Percentiles rank a stretch among this genome's conserved stretches.
phyloP scores from a whole-genome alignment of 2,329 filamentous ascomycete species.

The Colletotrichum paranaense region DNA sequence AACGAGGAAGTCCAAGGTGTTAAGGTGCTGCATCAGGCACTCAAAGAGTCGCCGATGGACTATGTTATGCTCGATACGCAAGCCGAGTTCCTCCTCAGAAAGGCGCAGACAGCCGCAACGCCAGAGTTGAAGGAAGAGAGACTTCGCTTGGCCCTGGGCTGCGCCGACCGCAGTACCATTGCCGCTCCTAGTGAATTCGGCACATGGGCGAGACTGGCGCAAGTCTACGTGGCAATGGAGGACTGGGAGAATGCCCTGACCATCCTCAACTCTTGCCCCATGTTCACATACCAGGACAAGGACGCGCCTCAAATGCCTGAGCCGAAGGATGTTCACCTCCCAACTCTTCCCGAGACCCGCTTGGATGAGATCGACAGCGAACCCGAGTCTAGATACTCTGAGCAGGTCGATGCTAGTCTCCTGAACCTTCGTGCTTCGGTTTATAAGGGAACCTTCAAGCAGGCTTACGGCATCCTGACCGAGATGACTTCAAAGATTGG shows the following conservation, averaged over 20 bases:
- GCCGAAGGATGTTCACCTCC: constrained; percentile 86
- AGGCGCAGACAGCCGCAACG: constrained; percentile 70
- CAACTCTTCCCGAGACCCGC: constrained; percentile 87
- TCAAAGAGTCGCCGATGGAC: constrained; percentile 96
- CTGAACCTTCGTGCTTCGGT: constrained; percentile 86
- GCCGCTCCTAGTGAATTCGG: constrained; percentile 97
- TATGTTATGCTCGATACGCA: constrained; percentile 96
- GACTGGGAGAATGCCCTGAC: constrained; percentile 97
- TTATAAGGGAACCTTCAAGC: constrained; percentile 95
- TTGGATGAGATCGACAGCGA: constrained; percentile 97
- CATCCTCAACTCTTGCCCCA: constrained; percentile 97
- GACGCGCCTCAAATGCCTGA: constrained; percentile 95
- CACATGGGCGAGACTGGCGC: constrained; percentile 93
- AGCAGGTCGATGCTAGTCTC: constrained; percentile 88
- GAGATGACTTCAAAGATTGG: constrained; percentile 97
- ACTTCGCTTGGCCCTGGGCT: constrained; percentile 87
- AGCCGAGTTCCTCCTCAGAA: constrained; percentile 89
- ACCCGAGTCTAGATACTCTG: constrained; percentile 81
- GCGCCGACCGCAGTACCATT: constrained; percentile 93
- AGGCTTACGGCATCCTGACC: constrained; percentile 92
- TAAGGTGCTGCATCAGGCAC: constrained; percentile 84
- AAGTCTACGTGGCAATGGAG: constrained; percentile 93
- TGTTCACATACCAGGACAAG: constrained; percentile 99
- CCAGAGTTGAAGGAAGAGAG: constrained; percentile 72
- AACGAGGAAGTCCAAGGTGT: constrained; percentile 98